Evolutionary conservation across 805 yeast species (phyloP).

Genomic region (Metschnikowia santaceciliae): DNA sequence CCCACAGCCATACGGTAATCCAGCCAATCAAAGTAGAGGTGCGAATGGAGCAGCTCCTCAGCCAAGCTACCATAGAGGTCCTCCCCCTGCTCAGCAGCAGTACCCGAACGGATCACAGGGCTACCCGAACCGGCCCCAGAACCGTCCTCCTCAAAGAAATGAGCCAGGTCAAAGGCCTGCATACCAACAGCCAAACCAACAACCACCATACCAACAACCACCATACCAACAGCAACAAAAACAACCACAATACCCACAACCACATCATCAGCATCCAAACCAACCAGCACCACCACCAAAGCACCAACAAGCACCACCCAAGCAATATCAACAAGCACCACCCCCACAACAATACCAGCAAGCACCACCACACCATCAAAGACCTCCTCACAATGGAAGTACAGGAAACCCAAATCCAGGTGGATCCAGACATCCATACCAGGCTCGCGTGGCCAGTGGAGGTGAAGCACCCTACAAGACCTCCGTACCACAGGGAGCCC

Average conservation of each 20-base stretch:
- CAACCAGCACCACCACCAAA: constrained; percentile 4
- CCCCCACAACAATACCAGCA: constrained; percentile 9
- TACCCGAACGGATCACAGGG: not conserved
- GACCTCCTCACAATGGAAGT: not conserved
- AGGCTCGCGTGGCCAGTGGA: constrained; percentile 8
- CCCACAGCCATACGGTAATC: not conserved
- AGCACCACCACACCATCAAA: not conserved
- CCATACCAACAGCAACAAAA: constrained; percentile 4
- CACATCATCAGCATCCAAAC: not conserved
- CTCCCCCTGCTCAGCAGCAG: not conserved
- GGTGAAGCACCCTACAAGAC: constrained; percentile 11
- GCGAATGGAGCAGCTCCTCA: not conserved
- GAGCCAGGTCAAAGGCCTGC: too few relatives aligned
- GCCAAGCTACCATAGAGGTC: not conserved
- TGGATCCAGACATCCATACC: constrained; percentile 3
- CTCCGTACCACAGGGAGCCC: constrained; percentile 7
- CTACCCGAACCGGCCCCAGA: constrained; percentile 1
- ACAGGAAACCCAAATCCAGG: not conserved
- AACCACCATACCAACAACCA: not conserved
- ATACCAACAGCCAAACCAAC: too few relatives aligned
- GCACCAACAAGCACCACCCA: constrained; percentile 5
- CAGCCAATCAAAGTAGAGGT: not conserved
- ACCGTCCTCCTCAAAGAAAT: not conserved
- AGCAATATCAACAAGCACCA: not conserved
- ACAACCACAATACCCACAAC: not conserved